Base-by-base conservation (phyloP, 768 basidiomycete genomes). In the Suillus brevipes region DNA sequence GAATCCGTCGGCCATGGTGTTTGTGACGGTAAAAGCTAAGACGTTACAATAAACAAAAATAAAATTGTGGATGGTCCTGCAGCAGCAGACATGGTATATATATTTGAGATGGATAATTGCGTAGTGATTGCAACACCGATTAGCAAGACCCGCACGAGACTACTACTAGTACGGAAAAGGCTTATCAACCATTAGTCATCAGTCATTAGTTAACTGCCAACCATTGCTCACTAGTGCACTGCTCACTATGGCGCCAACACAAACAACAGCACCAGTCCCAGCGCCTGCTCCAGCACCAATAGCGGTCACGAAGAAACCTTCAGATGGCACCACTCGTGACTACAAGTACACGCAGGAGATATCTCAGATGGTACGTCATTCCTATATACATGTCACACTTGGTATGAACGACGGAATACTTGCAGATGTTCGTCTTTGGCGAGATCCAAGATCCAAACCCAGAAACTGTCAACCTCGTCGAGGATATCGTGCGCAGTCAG, bases 371-470 rank as follows among this genome's bases (percentile, higher is more conserved):
- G 93, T 92, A 53, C 42, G 79, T 68, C 31, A 18, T 43, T n/a
- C n/a, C 16, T 47, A 25, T 63, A 45, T 61, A 18, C 18, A 31
- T 42, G 18, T 1, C 18, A 40, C 38, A 31, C 25, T 59, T 14
- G 7, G 23, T 18, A 42, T 42, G 12, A 28, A 12, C 25, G 18
- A 31, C 18, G 18, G 28, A 58, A 58, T 20, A 6, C 18, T 42
- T 6, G 36, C 66, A 95, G 94, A 95, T 97, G 94, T 97, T 97
- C 73, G 96, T 97, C 52, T 97, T 97, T 76, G 95, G 95, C 10
- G 95, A 96, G 78, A 92, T 97, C 4, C 92, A 95, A 73, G 94
- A 97, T 64, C 94, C 95, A 2, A 86, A 89, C 62, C 82, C 84
- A 16, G 94, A 94, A 63, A 95, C 96, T 0, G 91, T 95, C 16